Evolutionary conservation across 2,329 filamentous ascomycete genomes (phyloP), one percentile per base, ranked within the genome.

Genomic region (Ophiostoma ips): DNA sequence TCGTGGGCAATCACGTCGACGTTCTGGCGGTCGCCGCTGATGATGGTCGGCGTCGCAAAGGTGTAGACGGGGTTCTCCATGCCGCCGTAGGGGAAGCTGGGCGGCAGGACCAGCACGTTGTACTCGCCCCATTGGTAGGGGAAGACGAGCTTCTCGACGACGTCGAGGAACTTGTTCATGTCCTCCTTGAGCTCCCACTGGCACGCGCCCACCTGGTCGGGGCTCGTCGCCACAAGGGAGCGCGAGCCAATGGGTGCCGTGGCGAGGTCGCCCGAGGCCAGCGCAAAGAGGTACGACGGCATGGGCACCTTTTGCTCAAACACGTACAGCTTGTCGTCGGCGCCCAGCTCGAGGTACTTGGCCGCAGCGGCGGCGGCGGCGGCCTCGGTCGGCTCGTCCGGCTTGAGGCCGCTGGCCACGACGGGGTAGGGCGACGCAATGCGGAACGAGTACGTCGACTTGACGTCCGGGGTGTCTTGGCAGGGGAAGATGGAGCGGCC

Each of bases 21-120:
- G 58, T 96, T 96, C 62, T 95, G 84, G 40, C 84, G 77, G 60
- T 90, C 85, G 45, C 90, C 90, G 51, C 84, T 92, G 61, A 98
- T 88, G 58, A 96, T 84, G 34, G 88, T 94, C 2, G 90, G 90
- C 1, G 92, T 96, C 1, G 89, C 90, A 63, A 94, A 96, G 0
- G 92, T 96, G 68, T 85, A 95, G 49, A 95, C 81, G 0, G 89
- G 89, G 62, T 95, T 95, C 65, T 94, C 88, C 84, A 88, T 88
- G 55, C 81, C 84, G 60, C 87, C 87, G 59, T 92, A 94, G 0
- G 87, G 87, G 64, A 94, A 96, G 58, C 84, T 90, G 1, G 87
- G 85, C 4, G 90, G 90, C 31, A 96, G 71, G 4, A 95, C 83
- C 19, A 96, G 71, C 10, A 95, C 86, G 58, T 96, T 96, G 71